These are phyloP conservation scores for Pseudoscleropodium purum DNA, from an alignment of 225 moss, liverwort and hornwort species.

Conservation along the genomic window DNA sequence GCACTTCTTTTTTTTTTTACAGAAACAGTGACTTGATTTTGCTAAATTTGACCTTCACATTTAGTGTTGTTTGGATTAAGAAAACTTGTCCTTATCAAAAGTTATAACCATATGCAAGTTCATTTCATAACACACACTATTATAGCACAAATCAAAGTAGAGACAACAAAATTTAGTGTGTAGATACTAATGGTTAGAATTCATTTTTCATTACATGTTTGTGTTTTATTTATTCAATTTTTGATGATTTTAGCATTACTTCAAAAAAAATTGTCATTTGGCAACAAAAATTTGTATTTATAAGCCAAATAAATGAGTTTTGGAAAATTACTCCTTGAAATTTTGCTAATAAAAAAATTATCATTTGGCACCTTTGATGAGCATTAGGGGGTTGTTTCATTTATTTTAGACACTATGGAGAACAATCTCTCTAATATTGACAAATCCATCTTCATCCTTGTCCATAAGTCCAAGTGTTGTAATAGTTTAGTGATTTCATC, in stretches of 20 bases:
- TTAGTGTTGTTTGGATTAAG: background rate
- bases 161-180: background rate
- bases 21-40: no score
- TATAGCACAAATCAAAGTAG: background rate
- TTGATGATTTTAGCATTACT: background rate
- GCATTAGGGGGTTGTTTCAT: fast-evolving
- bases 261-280: fast-evolving
- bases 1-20: no score
- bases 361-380: background rate
- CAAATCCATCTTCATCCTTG: background rate
- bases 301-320: background rate
- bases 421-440: background rate
- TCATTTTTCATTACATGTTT: background rate
- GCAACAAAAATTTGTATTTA: background rate
- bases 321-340: background rate
- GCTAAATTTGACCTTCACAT: no score
- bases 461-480: background rate
- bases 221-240: background rate
- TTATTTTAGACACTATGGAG: background rate
- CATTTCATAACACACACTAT: background rate
- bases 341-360: background rate
- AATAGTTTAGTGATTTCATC: background rate
- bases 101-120: no score
- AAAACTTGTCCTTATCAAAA: background rate
- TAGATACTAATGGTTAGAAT: no score